Percentiles rank a stretch among this genome's conserved stretches.
Evolutionary conservation across 768 basidiomycete genomes (phyloP).

Genomic region (Serendipita indica): DNA sequence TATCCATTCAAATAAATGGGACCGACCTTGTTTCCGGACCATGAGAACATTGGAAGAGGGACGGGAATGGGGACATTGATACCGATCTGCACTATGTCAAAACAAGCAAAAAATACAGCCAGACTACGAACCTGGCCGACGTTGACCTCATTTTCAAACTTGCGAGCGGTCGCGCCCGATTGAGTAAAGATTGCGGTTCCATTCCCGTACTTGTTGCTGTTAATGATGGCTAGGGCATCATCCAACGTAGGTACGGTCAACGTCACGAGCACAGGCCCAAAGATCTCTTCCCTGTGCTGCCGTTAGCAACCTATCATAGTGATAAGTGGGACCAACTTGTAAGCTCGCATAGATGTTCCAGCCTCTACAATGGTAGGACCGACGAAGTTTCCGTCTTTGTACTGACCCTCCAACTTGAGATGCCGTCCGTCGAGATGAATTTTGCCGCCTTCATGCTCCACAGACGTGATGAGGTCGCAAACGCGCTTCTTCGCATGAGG

Average conservation of each 20-base stretch:
- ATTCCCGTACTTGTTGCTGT: constrained; percentile 82
- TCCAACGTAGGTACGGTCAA: constrained; percentile 71
- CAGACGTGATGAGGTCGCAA: constrained; percentile 45
- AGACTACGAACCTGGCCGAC: constrained; percentile 33
- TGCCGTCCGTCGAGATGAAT: constrained; percentile 78
- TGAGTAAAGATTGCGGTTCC: constrained; percentile 95
- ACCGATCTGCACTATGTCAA: constrained; percentile 47
- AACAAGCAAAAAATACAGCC: neutral
- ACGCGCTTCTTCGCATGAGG: constrained; percentile 70
- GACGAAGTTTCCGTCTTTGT: constrained; percentile 84
- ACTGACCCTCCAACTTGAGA: constrained; percentile 38
- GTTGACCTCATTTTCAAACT: constrained; percentile 78
- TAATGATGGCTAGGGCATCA: constrained; percentile 80
- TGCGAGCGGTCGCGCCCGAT: constrained; percentile 85
- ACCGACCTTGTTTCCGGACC: constrained; percentile 80
- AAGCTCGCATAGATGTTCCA: constrained; percentile 69
- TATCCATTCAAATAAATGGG: neutral
- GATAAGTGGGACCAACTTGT: constrained; percentile 42
- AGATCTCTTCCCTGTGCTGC: constrained; percentile 68
- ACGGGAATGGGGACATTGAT: constrained; percentile 90
- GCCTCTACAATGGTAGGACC: constrained; percentile 85
- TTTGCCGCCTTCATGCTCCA: constrained; percentile 56
- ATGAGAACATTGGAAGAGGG: constrained; percentile 82
- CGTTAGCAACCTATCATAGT: constrained; percentile 8
- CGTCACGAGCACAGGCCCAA: constrained; percentile 77